Conservation (phyloP, 257 asterid genomes). For the Solanum etuberosum region DNA sequence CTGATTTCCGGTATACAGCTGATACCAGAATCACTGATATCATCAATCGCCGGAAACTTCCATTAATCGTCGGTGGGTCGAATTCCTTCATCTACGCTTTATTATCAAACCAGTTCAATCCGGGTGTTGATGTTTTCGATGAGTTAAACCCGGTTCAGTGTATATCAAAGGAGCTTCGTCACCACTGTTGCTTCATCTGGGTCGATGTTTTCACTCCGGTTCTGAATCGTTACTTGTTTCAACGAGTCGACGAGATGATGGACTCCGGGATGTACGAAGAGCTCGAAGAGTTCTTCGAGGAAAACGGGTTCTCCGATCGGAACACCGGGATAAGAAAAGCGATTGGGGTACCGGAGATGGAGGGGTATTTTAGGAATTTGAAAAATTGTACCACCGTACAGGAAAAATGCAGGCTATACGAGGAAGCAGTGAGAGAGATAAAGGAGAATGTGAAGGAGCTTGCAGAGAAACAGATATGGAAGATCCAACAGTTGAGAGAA, state of each 20-base stretch:
- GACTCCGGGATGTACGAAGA: slow-evolving; percentile 74
- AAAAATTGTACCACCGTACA: not conserved
- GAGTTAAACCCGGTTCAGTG: slow-evolving; percentile 12
- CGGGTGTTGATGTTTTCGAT: slow-evolving; percentile 37
- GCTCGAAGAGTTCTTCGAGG: slow-evolving; percentile 23
- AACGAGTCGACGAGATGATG: slow-evolving; percentile 84
- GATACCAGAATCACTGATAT: slow-evolving; percentile 26
- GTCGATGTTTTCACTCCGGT: slow-evolving; percentile 53
- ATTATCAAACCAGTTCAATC: slow-evolving; percentile 28
- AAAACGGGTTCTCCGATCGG: slow-evolving; percentile 10
- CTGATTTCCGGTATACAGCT: slow-evolving; percentile 40
- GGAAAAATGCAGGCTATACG: slow-evolving; percentile 12
- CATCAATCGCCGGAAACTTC: slow-evolving; percentile 17
- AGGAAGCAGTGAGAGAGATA: slow-evolving; percentile 40
- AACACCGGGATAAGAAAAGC: slow-evolving; percentile 52
- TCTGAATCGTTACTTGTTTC: slow-evolving; percentile 31
- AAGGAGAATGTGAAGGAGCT: slow-evolving; percentile 51
- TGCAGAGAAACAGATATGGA: slow-evolving; percentile 40
- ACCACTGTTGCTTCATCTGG: slow-evolving; percentile 68
- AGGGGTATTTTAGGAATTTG: slow-evolving; percentile 16
- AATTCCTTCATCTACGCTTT: slow-evolving; percentile 68
- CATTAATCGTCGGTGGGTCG: slow-evolving; percentile 84
- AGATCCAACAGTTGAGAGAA: slow-evolving; percentile 49
- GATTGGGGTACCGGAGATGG: slow-evolving; percentile 69
- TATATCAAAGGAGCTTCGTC: slow-evolving; percentile 30